Evolutionary conservation across 2,329 filamentous ascomycete species (phyloP), one percentile per base, ranked within the genome.

Genomic region (Albifimbria verrucaria): DNA sequence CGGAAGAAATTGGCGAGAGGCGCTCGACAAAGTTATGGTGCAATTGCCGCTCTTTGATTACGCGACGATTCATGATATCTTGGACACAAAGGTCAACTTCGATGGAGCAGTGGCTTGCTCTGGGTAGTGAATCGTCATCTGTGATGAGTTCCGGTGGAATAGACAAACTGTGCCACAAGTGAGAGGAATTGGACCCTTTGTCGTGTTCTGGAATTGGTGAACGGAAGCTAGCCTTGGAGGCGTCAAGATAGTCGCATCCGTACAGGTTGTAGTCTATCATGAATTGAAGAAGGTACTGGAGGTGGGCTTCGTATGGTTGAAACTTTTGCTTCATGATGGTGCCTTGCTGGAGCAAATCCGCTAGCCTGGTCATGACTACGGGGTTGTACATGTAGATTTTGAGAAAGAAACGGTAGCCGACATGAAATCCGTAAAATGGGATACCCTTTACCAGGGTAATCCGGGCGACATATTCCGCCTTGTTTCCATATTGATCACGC

Each of bases 241-340:
- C 88, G 54, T 93, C 83, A 58, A 97, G 85, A 63, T 93, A 95
- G 52, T 85, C 87, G 66, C 94, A 99, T 7, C 95, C 95, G 68
- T 96, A 97, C 59, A 99, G 77, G 66, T 97, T 99, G 76, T 95
- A 99, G 69, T 99, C 95, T 58, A 88, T 89, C 94, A 99, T 97
- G 83, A 95, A 99, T 71, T 99, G 95, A 10, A 94, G 79, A 9
- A 97, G 74, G 67, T 92, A 97, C 65, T 96, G 91, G 56, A 97
- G 71, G 68, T 99, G 95, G 18, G 90, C 92, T 72, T 99, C 94
- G 65, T 94, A 96, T 0, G 94, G 93, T 65, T 97, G 93, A 43
- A 99, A 88, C 22, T 83, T 80, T 54, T 82, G 83, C 66, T 90
- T 90, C 82, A 97, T 83, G 43, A 99, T 86, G 25, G 88, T 88